phyloP scores from a whole-genome alignment of 176 grass and related monocot genomes.

The Ananas comosus region DNA sequence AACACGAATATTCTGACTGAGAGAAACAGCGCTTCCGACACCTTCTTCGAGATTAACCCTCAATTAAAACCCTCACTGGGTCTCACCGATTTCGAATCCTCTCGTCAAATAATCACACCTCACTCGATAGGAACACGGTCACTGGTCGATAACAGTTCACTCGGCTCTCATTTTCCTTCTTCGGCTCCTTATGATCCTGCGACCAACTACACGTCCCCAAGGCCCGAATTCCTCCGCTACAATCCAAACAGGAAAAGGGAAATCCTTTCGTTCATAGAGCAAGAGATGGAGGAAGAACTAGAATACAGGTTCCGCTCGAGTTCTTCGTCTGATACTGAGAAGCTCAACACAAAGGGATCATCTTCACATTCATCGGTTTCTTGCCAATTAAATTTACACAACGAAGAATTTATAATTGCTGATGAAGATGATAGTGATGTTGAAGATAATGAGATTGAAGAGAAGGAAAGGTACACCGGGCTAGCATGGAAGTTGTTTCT shows the following conservation, averaged over 20 bases:
- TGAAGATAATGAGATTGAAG: background rate
- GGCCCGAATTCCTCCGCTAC: conserved; percentile 69
- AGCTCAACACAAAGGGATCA: background rate
- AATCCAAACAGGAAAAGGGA: conserved; percentile 49
- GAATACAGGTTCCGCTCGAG: background rate
- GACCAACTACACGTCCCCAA: conserved; percentile 66
- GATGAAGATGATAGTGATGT: background rate
- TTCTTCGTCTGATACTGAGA: background rate
- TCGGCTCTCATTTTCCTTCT: background rate
- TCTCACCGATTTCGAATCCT: background rate
- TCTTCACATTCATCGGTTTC: background rate
- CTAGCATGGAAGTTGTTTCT: background rate
- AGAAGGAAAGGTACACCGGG: background rate
- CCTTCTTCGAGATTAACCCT: background rate
- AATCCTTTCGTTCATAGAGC: conserved; percentile 39
- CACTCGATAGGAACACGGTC: background rate
- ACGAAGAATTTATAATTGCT: background rate
- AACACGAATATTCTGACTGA: conserved; percentile 1
- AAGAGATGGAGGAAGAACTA: conserved; percentile 20
- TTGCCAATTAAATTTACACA: background rate
- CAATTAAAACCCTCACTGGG: background rate
- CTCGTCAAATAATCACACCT: background rate
- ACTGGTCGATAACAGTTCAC: background rate
- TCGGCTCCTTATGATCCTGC: conserved; percentile 44
- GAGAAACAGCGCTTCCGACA: background rate